Evolutionary conservation across 1,284 basidiomycete genomes (phyloP).

Genomic region (Agroathelia rolfsii): DNA sequence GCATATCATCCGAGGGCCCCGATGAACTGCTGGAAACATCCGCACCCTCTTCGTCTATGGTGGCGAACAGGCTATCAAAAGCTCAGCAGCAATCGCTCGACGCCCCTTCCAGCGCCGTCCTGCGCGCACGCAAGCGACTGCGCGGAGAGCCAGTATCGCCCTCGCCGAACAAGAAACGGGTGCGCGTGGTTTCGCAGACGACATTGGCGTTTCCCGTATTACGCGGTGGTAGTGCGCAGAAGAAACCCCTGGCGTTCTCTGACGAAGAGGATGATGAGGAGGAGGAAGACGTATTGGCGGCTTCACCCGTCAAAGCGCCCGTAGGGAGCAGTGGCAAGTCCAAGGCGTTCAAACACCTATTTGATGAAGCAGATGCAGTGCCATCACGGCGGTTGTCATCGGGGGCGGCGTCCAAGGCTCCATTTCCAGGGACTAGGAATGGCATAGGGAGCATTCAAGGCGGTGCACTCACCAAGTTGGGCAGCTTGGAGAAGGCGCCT

Average conservation of each 20-base stretch:
- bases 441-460: no score
- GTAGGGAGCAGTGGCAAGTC: constrained; percentile 40
- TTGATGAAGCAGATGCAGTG: no score
- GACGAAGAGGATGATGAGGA: constrained; percentile 29
- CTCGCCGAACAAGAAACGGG: constrained; percentile 67
- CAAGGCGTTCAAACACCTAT: constrained; percentile 58
- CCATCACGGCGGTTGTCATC: no score
- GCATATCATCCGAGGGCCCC: constrained; percentile 24
- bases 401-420: no score
- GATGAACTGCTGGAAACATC: constrained; percentile 12
- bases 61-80: constrained; percentile 7
- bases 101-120: constrained; percentile 34
- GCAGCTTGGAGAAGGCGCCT: no score
- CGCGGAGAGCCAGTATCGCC: constrained; percentile 74
- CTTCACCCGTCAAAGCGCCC: constrained; percentile 55
- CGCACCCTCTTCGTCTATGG: constrained; percentile 11
- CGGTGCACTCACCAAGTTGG: no score
- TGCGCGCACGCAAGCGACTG: constrained; percentile 66
- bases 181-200: constrained; percentile 29
- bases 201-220: constrained; percentile 24
- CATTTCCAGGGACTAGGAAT: no score
- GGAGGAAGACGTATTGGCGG: constrained; percentile 17
- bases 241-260: constrained; percentile 16
- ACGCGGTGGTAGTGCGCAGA: constrained; percentile 19
- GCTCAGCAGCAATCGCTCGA: constrained; percentile 12